Base-by-base conservation (phyloP, 2,329 filamentous ascomycete genomes). In the Diaporthe capsici region DNA sequence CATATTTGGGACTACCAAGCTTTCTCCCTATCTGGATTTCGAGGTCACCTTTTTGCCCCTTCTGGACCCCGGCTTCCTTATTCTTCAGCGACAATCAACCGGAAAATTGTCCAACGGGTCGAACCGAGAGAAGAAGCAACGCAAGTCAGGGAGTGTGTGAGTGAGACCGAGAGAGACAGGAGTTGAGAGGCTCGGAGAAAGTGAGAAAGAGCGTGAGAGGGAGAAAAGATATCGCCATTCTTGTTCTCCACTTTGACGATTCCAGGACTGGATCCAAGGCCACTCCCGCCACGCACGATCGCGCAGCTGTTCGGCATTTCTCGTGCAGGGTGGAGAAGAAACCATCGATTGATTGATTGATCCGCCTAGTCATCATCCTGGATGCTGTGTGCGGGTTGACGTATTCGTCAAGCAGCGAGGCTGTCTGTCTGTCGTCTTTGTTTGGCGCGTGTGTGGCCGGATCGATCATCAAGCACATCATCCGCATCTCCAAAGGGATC, bases 221-320 rank as follows among this genome's bases (percentile, higher is more conserved):
- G 47, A 68, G 4, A 15, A 63, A 34, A 72, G 44, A 72, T 72
- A 72, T 72, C 71, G 47, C 53, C 71, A 44, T 61, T 47, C 47
- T 44, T 63, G 60, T 31, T 55, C 70, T 10, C 44, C 65, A 53
- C 63, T 51, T 53, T 17, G 28, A 51, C 63, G 31, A 68, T 37
- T 68, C 20, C 44, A 34, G 42, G 28, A n/a, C 37, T 22, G 51
- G 28, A n/a, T 39, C 51, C n/a, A 31, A n/a, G 53, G 51, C 31
- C 28, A 53, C 7, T 25, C 58, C 42, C 17, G 7, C 42, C 22
- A 39, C 57, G 22, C 34, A 31, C 22, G 5, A 49, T 34, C 22
- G 31, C 60, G 39, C 60, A 51, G 31, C 44, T 53, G 13, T n/a
- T 68, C 47, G 65, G 65, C 65, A 68, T 22, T 68, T 53, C 51